Base-by-base conservation (phyloP, 1,284 basidiomycete species). In the Cystobasidium slooffiae region DNA sequence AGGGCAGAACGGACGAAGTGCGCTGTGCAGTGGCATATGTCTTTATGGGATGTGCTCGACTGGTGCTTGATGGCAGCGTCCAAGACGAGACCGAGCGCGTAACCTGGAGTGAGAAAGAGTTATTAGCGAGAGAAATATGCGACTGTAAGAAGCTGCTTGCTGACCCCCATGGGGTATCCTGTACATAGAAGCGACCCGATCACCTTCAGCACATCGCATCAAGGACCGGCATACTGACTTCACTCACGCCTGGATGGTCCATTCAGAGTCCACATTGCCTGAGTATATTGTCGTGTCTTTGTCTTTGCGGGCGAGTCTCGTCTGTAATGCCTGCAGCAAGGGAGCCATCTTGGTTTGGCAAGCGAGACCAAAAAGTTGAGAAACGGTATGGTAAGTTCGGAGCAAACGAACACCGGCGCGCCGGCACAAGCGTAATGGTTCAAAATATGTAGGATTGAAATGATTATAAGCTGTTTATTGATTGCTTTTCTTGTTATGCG, bases 161-260 rank as follows among this genome's bases (percentile, higher is more conserved):
- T 63, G 18, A 64, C 69, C 70, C 41, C 70, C 70, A 44, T 73
- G 70, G 9, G 70, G 70, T 7, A 73, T 66, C 16, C 70, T 73
- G 70, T 52, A 63, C 6, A 3, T 43, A 22, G n/a, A n/a, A 61
- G 24, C 39, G 20, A 53, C 20, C 22, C 8, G 59, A 61, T 16
- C 58, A 6, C 55, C 22, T 39, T 69, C 68, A 43, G 7, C 64
- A 24, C 39, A 52, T 24, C 51, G 47, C 37, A 37, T 14, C 14
- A 67, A 24, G 46, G 37, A 64, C 53, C n/a, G 14, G 39, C 53
- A 31, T 58, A 31, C 8, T 16, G 22, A 37, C 7, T 49, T 20
- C 4, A 55, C 69, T 24, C 43, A 73, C 70, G 70, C 70, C 37
- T 52, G 64, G n/a, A 74, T 74, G 22, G 72, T 74, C 72, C 72